Evolutionary conservation across 768 basidiomycete species (phyloP).

Genomic region (Leucocoprinus birnbaumii): DNA sequence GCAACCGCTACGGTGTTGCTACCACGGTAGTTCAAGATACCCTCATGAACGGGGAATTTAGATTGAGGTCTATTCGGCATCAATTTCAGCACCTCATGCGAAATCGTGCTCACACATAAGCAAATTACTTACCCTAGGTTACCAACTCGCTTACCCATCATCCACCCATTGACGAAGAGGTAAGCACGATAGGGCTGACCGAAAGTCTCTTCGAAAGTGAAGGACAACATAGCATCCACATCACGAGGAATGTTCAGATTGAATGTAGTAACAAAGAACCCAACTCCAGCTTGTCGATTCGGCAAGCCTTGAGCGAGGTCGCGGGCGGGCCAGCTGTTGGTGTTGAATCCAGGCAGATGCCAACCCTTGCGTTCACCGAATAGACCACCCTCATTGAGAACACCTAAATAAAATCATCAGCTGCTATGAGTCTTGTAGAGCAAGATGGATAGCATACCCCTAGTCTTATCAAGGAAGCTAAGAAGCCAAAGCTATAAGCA

Average conservation of each 20-base stretch:
- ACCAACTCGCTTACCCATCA: constrained; percentile 79
- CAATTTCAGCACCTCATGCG: neutral
- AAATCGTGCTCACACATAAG: neutral
- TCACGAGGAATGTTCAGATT: constrained; percentile 53
- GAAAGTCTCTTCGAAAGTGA: constrained; percentile 59
- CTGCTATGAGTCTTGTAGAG: no score
- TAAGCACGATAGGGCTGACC: constrained; percentile 69
- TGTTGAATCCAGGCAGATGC: constrained; percentile 73
- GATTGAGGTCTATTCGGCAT: constrained; percentile 69
- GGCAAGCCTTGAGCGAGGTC: constrained; percentile 61
- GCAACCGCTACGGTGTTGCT: constrained; percentile 64
- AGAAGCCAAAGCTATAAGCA: neutral
- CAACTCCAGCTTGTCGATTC: constrained; percentile 58
- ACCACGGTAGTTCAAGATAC: constrained; percentile 73
- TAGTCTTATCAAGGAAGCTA: constrained; percentile 72
- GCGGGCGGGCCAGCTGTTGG: constrained; percentile 54
- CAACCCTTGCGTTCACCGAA: constrained; percentile 71
- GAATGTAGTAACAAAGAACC: constrained; percentile 81
- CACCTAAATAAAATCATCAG: constrained; percentile 27
- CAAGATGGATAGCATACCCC: constrained; percentile 28
- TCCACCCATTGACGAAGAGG: constrained; percentile 86
- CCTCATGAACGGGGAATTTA: constrained; percentile 82
- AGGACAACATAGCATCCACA: constrained; percentile 69
- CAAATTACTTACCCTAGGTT: constrained; percentile 55
- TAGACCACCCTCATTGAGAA: constrained; percentile 72